Evolutionary conservation across 768 basidiomycete species (phyloP).

Genomic region (Lanmaoa pseudosensibilis): DNA sequence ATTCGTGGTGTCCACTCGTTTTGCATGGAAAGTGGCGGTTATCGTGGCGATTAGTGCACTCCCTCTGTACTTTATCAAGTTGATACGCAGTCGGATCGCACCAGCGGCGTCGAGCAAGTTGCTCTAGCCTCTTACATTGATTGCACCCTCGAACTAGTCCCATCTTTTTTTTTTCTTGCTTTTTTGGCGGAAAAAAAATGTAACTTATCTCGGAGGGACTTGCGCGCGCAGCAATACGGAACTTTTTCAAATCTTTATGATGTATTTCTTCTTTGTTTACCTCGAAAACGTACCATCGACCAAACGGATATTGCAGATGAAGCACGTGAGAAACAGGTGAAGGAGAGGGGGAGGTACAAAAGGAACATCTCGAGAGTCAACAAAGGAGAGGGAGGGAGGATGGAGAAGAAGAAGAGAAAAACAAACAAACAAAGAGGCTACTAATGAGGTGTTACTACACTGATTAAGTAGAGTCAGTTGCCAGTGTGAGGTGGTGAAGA

Average conservation of each 20-base stretch:
- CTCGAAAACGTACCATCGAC: constrained; percentile 17
- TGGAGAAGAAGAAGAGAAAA: no score
- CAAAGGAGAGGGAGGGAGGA: not conserved
- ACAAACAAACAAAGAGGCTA: constrained; percentile 2
- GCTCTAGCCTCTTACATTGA: constrained; percentile 40
- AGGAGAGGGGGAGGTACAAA: constrained; percentile 5
- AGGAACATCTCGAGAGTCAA: constrained; percentile 16
- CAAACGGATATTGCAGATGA: constrained; percentile 27
- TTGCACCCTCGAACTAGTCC: not conserved
- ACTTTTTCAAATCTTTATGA: constrained; percentile 39
- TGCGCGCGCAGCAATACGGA: not conserved
- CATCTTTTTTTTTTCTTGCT: not conserved
- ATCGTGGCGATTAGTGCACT: constrained; percentile 94
- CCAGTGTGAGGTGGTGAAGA: constrained; percentile 46
- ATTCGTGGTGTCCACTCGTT: constrained; percentile 85
- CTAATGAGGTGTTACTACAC: constrained; percentile 23
- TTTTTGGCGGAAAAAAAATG: not conserved
- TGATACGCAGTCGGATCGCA: constrained; percentile 79
- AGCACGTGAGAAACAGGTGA: constrained; percentile 20
- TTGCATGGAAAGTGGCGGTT: constrained; percentile 92
- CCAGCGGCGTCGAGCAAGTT: constrained; percentile 95
- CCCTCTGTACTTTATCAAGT: constrained; percentile 88
- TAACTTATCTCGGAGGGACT: not conserved
- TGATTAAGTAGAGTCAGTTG: constrained; percentile 29
- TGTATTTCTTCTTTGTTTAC: constrained; percentile 37